Base-by-base conservation (phyloP, 208 protist genomes). In the Leptomonas pyrrhocoris region DNA sequence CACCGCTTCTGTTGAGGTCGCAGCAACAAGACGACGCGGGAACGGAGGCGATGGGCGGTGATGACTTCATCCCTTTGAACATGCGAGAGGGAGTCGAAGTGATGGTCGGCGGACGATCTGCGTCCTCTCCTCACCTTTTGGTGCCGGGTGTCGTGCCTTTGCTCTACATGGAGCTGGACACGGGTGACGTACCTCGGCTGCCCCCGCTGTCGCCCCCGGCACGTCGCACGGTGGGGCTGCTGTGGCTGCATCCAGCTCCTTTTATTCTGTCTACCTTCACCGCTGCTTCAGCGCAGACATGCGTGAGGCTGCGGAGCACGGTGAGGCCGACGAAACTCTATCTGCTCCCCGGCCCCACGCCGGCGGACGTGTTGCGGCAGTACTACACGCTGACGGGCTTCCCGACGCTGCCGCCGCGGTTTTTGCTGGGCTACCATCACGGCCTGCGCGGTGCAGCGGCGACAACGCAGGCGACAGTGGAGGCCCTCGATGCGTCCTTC, bases 341-440 rank as follows among this genome's bases (percentile, higher is more conserved):
- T 48, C 56, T 99, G 5, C 72, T 99, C 23, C 68, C 90, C 8
- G 97, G 98, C 12, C 88, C 94, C 21, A 91, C 87, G 4, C 80
- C 91, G 6, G 64, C 61, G 1, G 84, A 93, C 46, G 85, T 99
- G 28, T 69, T 98, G 21, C 54, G 68, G 43, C 94, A 99, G 79
- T 98, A 98, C 82, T 88, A 97, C 42, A 76, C 62, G 21, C 46
- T 99, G 28, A 98, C 96, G 9, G 97, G 98, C n/a, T 88, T 85
- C 28, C 91, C 96, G 6, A 73, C 80, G 23, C 62, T 99, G 28
- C 98, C 98, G 12, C 98, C 96, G 51, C 62, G 93, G 28, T 99
- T 98, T 71, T 49, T 93, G 4, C 65, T 99, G 2, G 98, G 91
- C 5, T 99, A 99, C 73, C 98, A 99, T 75, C 97, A 99, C 77